Conservation (phyloP, 495 filamentous ascomycete genomes). For the Neurospora sp. region DNA sequence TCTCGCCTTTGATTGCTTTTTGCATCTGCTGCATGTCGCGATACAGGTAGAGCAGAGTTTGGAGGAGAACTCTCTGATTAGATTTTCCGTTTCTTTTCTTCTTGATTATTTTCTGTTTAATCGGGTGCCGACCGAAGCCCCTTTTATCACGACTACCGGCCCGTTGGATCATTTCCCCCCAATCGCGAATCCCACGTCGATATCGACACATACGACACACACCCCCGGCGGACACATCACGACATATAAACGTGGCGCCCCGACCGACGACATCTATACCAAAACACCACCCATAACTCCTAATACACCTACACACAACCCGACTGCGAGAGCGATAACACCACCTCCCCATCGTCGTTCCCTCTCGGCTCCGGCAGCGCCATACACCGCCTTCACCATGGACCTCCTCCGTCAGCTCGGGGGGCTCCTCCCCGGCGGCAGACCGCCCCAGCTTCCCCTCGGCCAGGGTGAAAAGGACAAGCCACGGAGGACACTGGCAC, state of each 20-base stretch:
- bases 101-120: neutral
- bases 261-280: neutral
- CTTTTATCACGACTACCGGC: neutral
- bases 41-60: neutral
- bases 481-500: constrained; percentile 23
- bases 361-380: constrained; percentile 11
- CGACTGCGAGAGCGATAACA: neutral
- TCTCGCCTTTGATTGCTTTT: neutral
- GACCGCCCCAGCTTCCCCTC: constrained; percentile 30
- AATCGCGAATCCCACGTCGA: neutral
- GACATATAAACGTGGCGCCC: neutral
- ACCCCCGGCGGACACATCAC: neutral
- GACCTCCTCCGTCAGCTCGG: constrained; percentile 45
- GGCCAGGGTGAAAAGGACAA: constrained; percentile 35
- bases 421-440: constrained; percentile 35
- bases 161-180: neutral
- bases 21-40: neutral
- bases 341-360: constrained; percentile 5
- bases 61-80: neutral
- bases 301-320: neutral
- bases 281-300: neutral
- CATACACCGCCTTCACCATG: constrained; percentile 28
- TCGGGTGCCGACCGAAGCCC: neutral
- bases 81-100: neutral
- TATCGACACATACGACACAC: neutral